Conservation (phyloP, 2,329 filamentous ascomycete species). For the Neophaeococcomyces mojaviensis region DNA sequence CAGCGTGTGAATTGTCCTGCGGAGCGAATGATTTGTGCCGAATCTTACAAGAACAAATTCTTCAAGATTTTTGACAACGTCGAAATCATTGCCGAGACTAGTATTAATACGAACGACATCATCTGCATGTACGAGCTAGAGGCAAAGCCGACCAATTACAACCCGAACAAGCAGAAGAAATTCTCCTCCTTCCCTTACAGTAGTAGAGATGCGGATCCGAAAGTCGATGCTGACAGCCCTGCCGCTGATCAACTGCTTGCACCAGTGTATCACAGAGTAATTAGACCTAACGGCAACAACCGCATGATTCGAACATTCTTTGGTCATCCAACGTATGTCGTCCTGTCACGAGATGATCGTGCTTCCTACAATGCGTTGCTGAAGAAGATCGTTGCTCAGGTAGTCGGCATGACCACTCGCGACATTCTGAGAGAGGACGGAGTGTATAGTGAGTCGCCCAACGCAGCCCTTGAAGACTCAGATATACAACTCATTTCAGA, state of each 20-base stretch:
- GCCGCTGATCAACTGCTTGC: slow-evolving; percentile 40
- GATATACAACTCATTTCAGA: slow-evolving; percentile 61
- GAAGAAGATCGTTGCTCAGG: slow-evolving; percentile 69
- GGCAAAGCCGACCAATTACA: slow-evolving; percentile 68
- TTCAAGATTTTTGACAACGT: slow-evolving; percentile 77
- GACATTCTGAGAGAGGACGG: slow-evolving; percentile 50
- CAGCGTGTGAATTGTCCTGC: slow-evolving; percentile 45
- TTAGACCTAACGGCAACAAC: slow-evolving; percentile 20
- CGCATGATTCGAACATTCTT: slow-evolving; percentile 30
- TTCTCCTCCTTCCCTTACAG: slow-evolving; percentile 29
- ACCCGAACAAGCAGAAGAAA: slow-evolving; percentile 46
- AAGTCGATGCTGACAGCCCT: slow-evolving; percentile 35
- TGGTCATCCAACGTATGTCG: slow-evolving; percentile 53
- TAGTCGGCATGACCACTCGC: slow-evolving; percentile 69
- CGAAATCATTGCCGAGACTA: slow-evolving; percentile 60
- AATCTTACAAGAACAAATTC: slow-evolving; percentile 76
- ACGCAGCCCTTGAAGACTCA: slow-evolving; percentile 50
- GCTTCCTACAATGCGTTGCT: slow-evolving; percentile 62
- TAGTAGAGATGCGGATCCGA: slow-evolving; percentile 32
- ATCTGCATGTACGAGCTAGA: slow-evolving; percentile 73
- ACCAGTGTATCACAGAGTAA: slow-evolving; percentile 40
- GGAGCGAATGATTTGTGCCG: slow-evolving; percentile 64
- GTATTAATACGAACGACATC: slow-evolving; percentile 56
- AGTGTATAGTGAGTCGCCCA: slow-evolving; percentile 39
- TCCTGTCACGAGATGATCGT: slow-evolving; percentile 67